Evolutionary conservation across 2,329 filamentous ascomycete species (phyloP), one percentile per base, ranked within the genome.

Genomic region (Pezicula rhizophila): DNA sequence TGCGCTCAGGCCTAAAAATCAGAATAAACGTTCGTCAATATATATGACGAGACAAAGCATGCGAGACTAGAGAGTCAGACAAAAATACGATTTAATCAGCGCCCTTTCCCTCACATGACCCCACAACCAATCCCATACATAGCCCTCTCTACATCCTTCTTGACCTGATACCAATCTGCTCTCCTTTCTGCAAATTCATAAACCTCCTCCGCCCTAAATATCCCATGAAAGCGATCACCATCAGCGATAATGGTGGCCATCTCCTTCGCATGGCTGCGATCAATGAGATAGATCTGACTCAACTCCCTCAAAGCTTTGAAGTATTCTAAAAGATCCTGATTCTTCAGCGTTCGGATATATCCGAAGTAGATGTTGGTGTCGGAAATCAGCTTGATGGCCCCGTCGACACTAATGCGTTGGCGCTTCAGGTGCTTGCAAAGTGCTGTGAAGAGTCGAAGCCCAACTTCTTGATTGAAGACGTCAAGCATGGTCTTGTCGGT

Each of bases 401-500:
- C 93, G 52, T 89, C 85, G 23, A 89, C 88, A 64, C 85, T 92
- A 68, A 99, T 81, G 48, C 93, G 85, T 73, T 97, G 93, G 8
- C 92, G 86, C 73, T 99, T 99, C 57, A 99, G 79, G 69, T 99
- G 93, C 70, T 99, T 99, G 77, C 92, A 96, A 45, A 99, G 76
- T 15, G 89, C 87, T 17, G 86, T 84, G 70, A 97, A 99, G 46
- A 99, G 78, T 23, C 93, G 86, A 55, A 96, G 79, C 1, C 93
- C 93, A 23, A 99, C 92, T 71, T 99, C 93, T 68, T 93, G 89
- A 67, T 96, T 96, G 76, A 99, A 99, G 12, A 99, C 93, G 64
- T 99, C 93, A 23, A 99, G 83, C 77, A 96, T 95, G 53, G 89
- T 92, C 74, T 99, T 99, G 66, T 99, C 93, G 1, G 92, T 97